These are phyloP conservation scores for Populus tomentosa DNA, from an alignment of 441 rosid species.

Conservation along the genomic window DNA sequence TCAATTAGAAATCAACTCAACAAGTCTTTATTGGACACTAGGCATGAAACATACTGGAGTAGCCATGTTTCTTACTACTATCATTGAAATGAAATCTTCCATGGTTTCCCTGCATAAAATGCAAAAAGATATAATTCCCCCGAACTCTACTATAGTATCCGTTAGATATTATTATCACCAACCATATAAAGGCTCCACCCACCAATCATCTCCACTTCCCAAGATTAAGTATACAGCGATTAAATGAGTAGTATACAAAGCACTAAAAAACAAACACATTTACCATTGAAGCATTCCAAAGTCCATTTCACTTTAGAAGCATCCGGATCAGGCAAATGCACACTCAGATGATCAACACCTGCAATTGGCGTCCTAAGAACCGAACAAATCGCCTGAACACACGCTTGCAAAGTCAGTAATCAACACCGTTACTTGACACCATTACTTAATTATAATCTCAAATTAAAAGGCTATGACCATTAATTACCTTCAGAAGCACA, in stretches of 20 bases:
- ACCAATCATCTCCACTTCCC: not conserved
- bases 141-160: not conserved
- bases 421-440: not conserved
- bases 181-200: not conserved
- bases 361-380: conserved; percentile 71
- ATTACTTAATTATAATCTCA: not conserved
- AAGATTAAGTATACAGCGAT: not conserved
- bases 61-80: not conserved
- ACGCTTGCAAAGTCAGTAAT: conserved; percentile 1
- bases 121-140: not conserved
- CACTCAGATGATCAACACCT: conserved; percentile 58
- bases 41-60: not conserved
- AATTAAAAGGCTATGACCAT: not conserved
- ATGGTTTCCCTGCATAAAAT: not conserved
- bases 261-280: not conserved
- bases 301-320: conserved; percentile 77
- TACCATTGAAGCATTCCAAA: conserved; percentile 71
- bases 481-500: conserved; percentile 69
- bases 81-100: not conserved
- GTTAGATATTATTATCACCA: not conserved
- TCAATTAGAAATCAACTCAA: not conserved
- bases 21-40: not conserved
- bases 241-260: not conserved
- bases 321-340: conserved; percentile 65
- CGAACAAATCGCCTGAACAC: conserved; percentile 65